These are phyloP conservation scores for Ceratocystis eucalypticola DNA, from an alignment of 2,329 filamentous ascomycete species.

Conservation along the genomic window DNA sequence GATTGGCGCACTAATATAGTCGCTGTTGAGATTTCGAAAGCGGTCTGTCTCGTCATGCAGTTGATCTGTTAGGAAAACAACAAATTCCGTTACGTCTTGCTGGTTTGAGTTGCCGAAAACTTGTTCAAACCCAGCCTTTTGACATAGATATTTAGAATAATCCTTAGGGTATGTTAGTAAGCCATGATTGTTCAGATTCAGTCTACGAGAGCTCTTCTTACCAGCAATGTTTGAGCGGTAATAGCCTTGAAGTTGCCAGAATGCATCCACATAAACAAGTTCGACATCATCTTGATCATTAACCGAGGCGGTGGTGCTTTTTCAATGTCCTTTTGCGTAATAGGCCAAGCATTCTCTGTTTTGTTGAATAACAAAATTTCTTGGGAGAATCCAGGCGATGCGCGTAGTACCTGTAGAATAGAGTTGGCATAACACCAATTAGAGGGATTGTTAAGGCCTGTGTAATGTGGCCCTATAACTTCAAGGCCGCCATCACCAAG, in stretches of 20 bases:
- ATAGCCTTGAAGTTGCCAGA: slow-evolving; percentile 38
- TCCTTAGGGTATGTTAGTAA: slow-evolving; percentile 30
- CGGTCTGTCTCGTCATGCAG: slow-evolving; percentile 76
- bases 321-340: slow-evolving; percentile 50
- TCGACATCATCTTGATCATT: slow-evolving; percentile 46
- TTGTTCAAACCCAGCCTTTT: slow-evolving; percentile 23
- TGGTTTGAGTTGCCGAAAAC: slow-evolving; percentile 61
- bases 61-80: slow-evolving; percentile 66
- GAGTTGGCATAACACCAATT: slow-evolving; percentile 89
- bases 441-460: slow-evolving; percentile 67
- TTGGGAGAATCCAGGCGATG: slow-evolving; percentile 54
- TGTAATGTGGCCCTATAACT: slow-evolving; percentile 28
- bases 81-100: slow-evolving; percentile 86
- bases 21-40: slow-evolving; percentile 31
- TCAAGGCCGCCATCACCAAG: slow-evolving; percentile 24
- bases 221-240: slow-evolving; percentile 44
- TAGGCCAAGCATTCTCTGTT: slow-evolving; percentile 51
- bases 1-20: slow-evolving; percentile 16
- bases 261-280: slow-evolving; percentile 44
- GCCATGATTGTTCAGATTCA: background rate
- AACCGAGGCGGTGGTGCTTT: slow-evolving; percentile 41
- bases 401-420: slow-evolving; percentile 70
- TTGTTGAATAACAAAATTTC: slow-evolving; percentile 43
- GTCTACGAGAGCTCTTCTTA: slow-evolving; percentile 26
- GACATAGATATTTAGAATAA: slow-evolving; percentile 36